Conservation (phyloP, 768 basidiomycete genomes). For the Paxillus involutus region DNA sequence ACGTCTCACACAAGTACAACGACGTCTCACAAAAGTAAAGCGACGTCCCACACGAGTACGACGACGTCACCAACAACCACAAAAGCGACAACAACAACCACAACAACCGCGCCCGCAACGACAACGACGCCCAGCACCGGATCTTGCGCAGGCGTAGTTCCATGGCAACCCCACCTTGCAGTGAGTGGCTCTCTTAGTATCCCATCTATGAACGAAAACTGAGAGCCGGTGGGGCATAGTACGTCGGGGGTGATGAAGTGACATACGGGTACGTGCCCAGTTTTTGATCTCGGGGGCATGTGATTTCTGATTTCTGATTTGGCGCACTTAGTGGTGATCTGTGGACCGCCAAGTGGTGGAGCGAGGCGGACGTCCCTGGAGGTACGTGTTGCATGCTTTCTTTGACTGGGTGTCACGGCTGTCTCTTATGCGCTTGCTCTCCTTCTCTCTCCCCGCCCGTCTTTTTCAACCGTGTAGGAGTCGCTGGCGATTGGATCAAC, state of each 20-base stretch:
- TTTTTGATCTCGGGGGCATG: too few relatives aligned
- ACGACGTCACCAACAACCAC: conserved; percentile 18
- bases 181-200: conserved; percentile 27
- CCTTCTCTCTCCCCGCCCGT: background rate
- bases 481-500: conserved; percentile 27
- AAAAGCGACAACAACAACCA: conserved; percentile 10
- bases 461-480: conserved; percentile 7
- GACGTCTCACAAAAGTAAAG: too few relatives aligned
- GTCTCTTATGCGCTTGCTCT: background rate
- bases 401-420: background rate
- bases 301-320: too few relatives aligned
- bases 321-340: conserved; percentile 35
- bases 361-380: conserved; percentile 32
- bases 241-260: conserved; percentile 40
- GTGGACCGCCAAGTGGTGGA: conserved; percentile 50
- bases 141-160: conserved; percentile 40
- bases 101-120: conserved; percentile 3
- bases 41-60: conserved; percentile 9
- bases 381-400: conserved; percentile 8
- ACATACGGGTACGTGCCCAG: conserved; percentile 37
- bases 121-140: conserved; percentile 25
- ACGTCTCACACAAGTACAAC: too few relatives aligned
- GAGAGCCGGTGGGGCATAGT: conserved; percentile 27
- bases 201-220: background rate
- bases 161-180: conserved; percentile 40